These are phyloP conservation scores for Acacia acuminata DNA, from an alignment of 306 rosid species.

Conservation along the genomic window DNA sequence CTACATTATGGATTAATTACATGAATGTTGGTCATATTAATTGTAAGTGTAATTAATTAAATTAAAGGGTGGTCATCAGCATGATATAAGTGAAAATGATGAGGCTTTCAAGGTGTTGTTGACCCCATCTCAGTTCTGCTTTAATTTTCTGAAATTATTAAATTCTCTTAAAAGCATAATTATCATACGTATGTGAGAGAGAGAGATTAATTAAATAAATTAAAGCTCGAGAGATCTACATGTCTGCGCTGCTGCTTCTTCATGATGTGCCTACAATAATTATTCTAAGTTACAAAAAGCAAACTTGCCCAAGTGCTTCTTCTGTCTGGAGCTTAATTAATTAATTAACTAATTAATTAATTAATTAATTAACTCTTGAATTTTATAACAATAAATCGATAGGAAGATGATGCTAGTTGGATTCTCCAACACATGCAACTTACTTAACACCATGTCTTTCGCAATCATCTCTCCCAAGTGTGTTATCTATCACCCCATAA, in stretches of 20 bases:
- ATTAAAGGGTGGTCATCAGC: slow-evolving; percentile 31
- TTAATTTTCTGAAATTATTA: slow-evolving; percentile 15
- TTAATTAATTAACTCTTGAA: not conserved
- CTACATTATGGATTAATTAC: not conserved
- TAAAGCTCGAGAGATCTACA: not conserved
- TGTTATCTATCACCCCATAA: slow-evolving; percentile 55
- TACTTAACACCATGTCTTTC: slow-evolving; percentile 64
- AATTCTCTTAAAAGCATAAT: slow-evolving; percentile 36
- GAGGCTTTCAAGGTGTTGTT: slow-evolving; percentile 29
- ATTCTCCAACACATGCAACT: slow-evolving; percentile 83
- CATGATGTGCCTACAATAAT: slow-evolving; percentile 35
- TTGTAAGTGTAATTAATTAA: not conserved
- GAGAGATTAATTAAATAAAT: not conserved
- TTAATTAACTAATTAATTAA: not conserved
- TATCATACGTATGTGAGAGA: slow-evolving; percentile 34
- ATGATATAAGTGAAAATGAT: slow-evolving; percentile 33
- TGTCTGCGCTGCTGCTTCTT: slow-evolving; percentile 44
- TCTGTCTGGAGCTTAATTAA: slow-evolving; percentile 20
- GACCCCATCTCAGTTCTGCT: slow-evolving; percentile 39
- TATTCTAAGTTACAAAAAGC: slow-evolving; percentile 31
- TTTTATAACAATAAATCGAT: not conserved
- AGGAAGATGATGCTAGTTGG: slow-evolving; percentile 61
- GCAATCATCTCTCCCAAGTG: slow-evolving; percentile 82
- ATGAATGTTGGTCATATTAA: not conserved
- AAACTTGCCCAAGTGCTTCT: slow-evolving; percentile 42